A percentile compares a stretch with the other conserved stretches of the same genome.
Evolutionary conservation across 805 yeast genomes (phyloP).

Genomic region (Sugiyamaella boreocaroliniensis): DNA sequence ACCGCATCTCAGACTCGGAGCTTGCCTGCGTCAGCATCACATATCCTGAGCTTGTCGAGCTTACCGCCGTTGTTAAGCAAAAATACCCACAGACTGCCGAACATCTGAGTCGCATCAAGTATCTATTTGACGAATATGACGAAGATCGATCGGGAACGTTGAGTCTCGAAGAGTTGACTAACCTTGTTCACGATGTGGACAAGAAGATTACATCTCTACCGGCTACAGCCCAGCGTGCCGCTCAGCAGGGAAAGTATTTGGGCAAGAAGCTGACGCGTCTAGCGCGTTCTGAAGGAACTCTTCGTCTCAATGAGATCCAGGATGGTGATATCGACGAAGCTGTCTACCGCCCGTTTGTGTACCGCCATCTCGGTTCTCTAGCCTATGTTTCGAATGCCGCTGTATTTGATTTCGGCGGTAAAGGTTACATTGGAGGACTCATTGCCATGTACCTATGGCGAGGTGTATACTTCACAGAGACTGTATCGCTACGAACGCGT

Average conservation of each 20-base stretch:
- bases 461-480: slow-evolving; percentile 61
- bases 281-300: slow-evolving; percentile 40
- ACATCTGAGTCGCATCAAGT: slow-evolving; percentile 45
- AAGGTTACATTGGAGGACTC: slow-evolving; percentile 57
- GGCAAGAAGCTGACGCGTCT: slow-evolving; percentile 53
- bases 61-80: slow-evolving; percentile 42
- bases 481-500: slow-evolving; percentile 58
- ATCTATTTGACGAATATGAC: slow-evolving; percentile 49
- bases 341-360: slow-evolving; percentile 51
- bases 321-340: slow-evolving; percentile 54
- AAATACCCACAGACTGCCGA: slow-evolving; percentile 55
- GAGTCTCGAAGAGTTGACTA: slow-evolving; percentile 45
- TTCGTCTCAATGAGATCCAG: slow-evolving; percentile 40
- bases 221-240: slow-evolving; percentile 69
- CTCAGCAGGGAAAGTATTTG: slow-evolving; percentile 62
- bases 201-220: slow-evolving; percentile 61
- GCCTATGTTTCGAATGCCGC: slow-evolving; percentile 69
- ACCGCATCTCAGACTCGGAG: slow-evolving; percentile 40
- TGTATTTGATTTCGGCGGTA: slow-evolving; percentile 56
- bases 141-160: slow-evolving; percentile 42
- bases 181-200: slow-evolving; percentile 48
- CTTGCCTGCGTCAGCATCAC: slow-evolving; percentile 43
- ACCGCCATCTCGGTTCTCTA: slow-evolving; percentile 58
- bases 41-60: slow-evolving; percentile 42
- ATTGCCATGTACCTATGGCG: slow-evolving; percentile 71